Conservation (phyloP, 371 early-diverging fungal species). For the Lichtheimia ornata region DNA sequence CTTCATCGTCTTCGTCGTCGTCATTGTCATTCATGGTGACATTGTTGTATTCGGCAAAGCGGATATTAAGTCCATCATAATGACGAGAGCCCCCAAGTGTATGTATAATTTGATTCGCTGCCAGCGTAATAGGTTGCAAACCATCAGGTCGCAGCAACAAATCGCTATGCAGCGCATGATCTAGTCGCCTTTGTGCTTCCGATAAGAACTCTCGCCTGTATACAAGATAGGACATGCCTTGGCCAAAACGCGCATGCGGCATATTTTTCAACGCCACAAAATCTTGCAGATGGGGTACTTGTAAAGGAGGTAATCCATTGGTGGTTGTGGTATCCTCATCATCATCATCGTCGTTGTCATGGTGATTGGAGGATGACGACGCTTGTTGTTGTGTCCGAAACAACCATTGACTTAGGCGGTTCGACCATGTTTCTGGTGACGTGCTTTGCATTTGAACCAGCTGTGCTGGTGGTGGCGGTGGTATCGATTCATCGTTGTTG, state of each 20-base stretch:
- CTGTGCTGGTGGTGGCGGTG: neutral
- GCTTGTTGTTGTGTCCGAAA: neutral
- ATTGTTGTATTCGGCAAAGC: slow-evolving; percentile 3
- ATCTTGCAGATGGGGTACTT: slow-evolving; percentile 2
- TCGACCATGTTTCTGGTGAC: neutral
- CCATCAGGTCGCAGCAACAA: slow-evolving; percentile 12
- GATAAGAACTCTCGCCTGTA: neutral
- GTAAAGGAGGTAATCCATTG: neutral
- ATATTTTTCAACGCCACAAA: neutral
- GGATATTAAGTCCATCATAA: slow-evolving; percentile 7
- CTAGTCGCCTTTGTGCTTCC: neutral
- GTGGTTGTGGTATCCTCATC: no score
- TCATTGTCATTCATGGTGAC: neutral
- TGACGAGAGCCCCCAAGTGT: slow-evolving; percentile 13
- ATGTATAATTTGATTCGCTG: slow-evolving; percentile 9
- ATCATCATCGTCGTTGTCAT: neutral
- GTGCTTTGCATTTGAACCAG: neutral
- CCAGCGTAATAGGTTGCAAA: neutral
- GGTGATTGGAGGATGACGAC: no score
- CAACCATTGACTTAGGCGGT: neutral
- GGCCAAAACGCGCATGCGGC: no score
- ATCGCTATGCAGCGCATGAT: slow-evolving; percentile 4
- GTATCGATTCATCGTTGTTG: neutral
- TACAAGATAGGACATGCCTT: neutral
- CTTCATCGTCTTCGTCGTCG: neutral